Percentiles rank a stretch among this genome's conserved stretches.
Evolutionary conservation across 495 filamentous ascomycete genomes (phyloP).

Genomic region (Aspergillus wentii): DNA sequence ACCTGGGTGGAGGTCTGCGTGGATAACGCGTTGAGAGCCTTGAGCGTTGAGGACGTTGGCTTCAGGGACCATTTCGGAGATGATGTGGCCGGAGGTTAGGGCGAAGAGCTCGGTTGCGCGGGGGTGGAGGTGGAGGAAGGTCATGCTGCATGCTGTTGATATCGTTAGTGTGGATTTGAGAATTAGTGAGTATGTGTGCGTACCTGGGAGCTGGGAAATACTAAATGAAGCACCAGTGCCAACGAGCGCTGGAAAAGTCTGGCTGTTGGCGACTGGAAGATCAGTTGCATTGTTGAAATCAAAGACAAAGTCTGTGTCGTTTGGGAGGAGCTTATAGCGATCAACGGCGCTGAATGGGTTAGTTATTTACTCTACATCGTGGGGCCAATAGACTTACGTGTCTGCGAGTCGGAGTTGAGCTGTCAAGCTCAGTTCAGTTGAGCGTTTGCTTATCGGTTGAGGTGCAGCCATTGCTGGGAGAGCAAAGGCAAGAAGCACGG

Average conservation of each 20-base stretch:
- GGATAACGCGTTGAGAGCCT: conserved; percentile 21
- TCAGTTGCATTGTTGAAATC: conserved; percentile 30
- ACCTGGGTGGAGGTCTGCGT: conserved; percentile 26
- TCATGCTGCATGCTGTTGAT: conserved; percentile 39
- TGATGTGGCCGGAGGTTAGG: conserved; percentile 28
- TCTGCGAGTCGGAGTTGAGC: conserved; percentile 20
- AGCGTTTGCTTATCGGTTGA: conserved; percentile 7
- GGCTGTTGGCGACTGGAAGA: conserved; percentile 11
- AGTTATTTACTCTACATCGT: too few species aligned
- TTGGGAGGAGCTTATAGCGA: conserved; percentile 29
- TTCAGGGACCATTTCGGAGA: conserved; percentile 41
- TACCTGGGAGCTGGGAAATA: conserved; percentile 25
- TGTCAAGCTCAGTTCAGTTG: conserved; percentile 18
- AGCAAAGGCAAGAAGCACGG: conserved; percentile 6
- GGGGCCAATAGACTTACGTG: conserved; percentile 12
- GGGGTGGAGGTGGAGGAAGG: conserved; percentile 36
- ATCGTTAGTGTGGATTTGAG: conserved; percentile 1
- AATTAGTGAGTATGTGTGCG: conserved; percentile 12
- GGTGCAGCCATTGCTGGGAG: conserved; percentile 16
- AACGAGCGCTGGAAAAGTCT: conserved; percentile 16
- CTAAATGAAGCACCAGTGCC: conserved; percentile 16
- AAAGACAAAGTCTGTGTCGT: conserved; percentile 36
- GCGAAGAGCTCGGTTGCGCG: conserved; percentile 42
- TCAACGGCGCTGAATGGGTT: conserved; percentile 28
- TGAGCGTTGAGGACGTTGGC: conserved; percentile 15